Evolutionary conservation across 495 filamentous ascomycete species (phyloP).

Genomic region (Neurospora pannonica): DNA sequence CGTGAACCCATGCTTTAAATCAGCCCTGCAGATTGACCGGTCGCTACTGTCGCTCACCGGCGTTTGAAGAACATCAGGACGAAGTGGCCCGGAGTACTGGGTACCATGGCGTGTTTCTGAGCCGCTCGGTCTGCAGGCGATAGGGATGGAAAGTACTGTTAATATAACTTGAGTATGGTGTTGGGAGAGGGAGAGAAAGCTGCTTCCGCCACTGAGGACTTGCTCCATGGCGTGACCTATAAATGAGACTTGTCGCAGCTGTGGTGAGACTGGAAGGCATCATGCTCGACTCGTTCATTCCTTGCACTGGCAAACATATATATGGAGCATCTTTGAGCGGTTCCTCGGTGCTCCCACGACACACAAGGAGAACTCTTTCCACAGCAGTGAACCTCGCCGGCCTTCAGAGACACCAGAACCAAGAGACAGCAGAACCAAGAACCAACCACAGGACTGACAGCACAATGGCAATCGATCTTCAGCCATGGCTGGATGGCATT

Average conservation of each 20-base stretch:
- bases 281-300: neutral
- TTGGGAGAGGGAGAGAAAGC: neutral
- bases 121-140: neutral
- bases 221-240: neutral
- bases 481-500: constrained; percentile 14
- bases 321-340: neutral
- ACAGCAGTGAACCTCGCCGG: neutral
- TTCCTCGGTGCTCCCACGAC: neutral
- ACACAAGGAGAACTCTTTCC: neutral
- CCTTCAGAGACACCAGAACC: neutral
- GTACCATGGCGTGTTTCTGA: neutral
- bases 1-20: neutral
- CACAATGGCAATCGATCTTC: neutral
- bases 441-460: neutral
- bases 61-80: neutral
- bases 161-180: neutral
- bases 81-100: neutral
- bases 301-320: neutral
- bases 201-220: neutral
- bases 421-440: neutral
- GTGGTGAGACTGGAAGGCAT: neutral
- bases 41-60: neutral
- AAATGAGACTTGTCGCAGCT: neutral
- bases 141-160: neutral
- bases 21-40: neutral